These are phyloP conservation scores for Brassica nigra DNA, from an alignment of 345 rosid species.

Conservation along the genomic window DNA sequence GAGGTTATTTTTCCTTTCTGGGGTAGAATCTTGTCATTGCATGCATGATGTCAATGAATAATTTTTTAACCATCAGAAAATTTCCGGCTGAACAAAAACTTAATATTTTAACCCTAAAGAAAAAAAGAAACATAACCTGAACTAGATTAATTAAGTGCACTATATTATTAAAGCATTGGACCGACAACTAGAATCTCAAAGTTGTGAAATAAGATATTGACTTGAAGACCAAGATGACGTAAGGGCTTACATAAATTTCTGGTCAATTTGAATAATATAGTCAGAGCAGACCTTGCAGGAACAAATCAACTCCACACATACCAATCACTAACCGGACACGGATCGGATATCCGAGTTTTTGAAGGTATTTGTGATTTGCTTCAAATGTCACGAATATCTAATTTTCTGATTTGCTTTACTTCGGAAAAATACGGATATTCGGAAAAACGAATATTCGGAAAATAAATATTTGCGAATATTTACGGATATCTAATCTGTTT, in stretches of 20 bases:
- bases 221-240: constrained; percentile 33
- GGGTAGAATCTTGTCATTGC: constrained; percentile 20
- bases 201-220: constrained; percentile 18
- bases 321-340: constrained; percentile 17
- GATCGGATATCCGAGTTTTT: too few relatives aligned
- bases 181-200: constrained; percentile 17
- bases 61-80: constrained; percentile 7
- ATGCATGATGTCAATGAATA: constrained; percentile 21
- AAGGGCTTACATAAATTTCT: constrained; percentile 35
- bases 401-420: too few relatives aligned
- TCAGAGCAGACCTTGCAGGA: constrained; percentile 34
- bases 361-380: too few relatives aligned
- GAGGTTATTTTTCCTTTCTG: neutral
- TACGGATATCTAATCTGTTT: too few relatives aligned
- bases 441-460: too few relatives aligned
- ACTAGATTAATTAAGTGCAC: neutral
- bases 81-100: neutral
- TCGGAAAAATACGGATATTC: too few relatives aligned
- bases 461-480: too few relatives aligned
- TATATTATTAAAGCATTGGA: constrained; percentile 12
- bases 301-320: constrained; percentile 26
- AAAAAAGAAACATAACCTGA: constrained; percentile 27
- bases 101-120: neutral
- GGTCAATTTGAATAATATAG: constrained; percentile 36
- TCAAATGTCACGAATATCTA: too few relatives aligned